A percentile compares a stretch with the other conserved stretches of the same genome.
phyloP scores from a whole-genome alignment of 164 flowering plant genomes.

The Sedum album region DNA sequence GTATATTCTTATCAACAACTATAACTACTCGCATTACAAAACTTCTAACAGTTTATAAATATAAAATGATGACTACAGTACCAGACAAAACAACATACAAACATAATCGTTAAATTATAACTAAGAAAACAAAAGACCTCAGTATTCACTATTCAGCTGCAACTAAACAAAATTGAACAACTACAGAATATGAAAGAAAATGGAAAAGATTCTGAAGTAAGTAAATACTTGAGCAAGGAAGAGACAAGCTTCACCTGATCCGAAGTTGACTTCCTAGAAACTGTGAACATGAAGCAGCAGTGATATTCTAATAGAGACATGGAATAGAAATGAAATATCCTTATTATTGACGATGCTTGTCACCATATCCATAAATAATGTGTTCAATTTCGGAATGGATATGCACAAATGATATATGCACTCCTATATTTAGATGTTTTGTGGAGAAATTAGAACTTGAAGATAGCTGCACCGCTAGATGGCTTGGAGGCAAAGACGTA shows the following conservation, averaged over 20 bases:
- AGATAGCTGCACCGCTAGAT: slow-evolving; percentile 26
- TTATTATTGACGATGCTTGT: background rate
- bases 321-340: background rate
- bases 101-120: background rate
- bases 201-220: background rate
- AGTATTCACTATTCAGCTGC: background rate
- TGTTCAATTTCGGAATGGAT: background rate
- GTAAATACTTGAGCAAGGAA: background rate
- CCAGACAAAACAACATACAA: background rate
- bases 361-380: background rate
- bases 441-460: background rate
- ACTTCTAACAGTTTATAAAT: background rate
- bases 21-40: background rate
- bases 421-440: background rate
- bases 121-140: background rate
- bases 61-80: background rate
- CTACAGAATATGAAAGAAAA: background rate
- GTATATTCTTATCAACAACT: slow-evolving; percentile 2
- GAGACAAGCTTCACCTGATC: background rate
- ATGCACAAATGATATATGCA: background rate
- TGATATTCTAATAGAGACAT: background rate
- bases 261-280: background rate
- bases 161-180: background rate
- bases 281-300: background rate
- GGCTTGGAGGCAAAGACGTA: slow-evolving; percentile 93